Base-by-base conservation (phyloP, 495 filamentous ascomycete species). In the Xylaria telfairii region DNA sequence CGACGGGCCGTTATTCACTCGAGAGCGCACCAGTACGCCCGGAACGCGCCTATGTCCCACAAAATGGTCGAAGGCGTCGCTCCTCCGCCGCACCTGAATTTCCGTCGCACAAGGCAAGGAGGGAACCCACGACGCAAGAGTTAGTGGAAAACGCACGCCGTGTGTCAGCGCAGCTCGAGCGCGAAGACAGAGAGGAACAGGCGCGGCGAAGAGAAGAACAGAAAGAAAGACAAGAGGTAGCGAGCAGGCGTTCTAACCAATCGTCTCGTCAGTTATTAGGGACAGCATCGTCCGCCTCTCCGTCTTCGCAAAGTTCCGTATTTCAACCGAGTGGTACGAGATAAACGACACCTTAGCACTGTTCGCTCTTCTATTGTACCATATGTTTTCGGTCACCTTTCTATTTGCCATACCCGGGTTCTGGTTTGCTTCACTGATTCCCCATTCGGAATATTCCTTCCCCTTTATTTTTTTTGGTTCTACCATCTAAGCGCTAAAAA, bases 111-210 rank as follows among this genome's bases (percentile, higher is more conserved):
- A 67, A 49, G 19, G 13, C 12, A 10, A 47, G n/a, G 26, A 47
- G 44, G 7, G 53, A 62, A 12, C 69, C 63, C 21, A 61, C 69
- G 32, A 71, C 69, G 12, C 41, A 67, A 39, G 63, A 71, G 17
- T 53, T 71, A 5, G 44, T 62, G n/a, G 63, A 66, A 44, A 71
- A 67, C 37, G 69, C 69, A 44, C 69, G 34, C 21, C 62, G 69
- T 9, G 69, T 71, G 42, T 71, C 69, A 6, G 63, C 53, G 19
- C 64, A 67, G 32, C 54, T 71, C n/a, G 69, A 71, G 63, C 51
- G 63, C 37, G 64, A 67, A 41, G 69, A 71, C 1, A 65, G 6
- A 15, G 59, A 70, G 41, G 49, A 59, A 41, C 54, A 44, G 41
- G 28, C 49, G 37, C 47, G 61, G 34, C 44, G 47, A 46, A 65